Base-by-base conservation (phyloP, 2,329 filamentous ascomycete species). In the Trichophyton mentagrophytes region DNA sequence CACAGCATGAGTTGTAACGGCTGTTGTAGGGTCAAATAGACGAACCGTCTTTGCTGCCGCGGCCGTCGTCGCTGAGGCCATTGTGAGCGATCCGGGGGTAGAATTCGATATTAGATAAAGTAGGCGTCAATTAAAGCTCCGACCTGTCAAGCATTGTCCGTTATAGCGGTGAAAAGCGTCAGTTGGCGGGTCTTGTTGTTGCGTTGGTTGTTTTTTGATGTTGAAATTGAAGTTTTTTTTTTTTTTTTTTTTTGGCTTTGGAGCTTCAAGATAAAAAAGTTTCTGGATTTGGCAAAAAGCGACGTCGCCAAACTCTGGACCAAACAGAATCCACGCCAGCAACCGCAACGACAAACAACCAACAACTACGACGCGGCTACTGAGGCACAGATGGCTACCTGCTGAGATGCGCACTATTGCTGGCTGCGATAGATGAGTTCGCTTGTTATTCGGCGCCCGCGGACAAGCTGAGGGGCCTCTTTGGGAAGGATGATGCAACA, bases 21-120 rank as follows among this genome's bases (percentile, higher is more conserved):
- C 40, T 9, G 59, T 61, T 1, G 62, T 65, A 17, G 64, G 64
- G 30, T 65, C 63, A n/a, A 66, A 40, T 42, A 63, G 49, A 22
- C 53, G 46, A 25, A 65, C 22, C 2, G 60, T 61, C 55, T 60
- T 61, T n/a, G 46, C 25, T n/a, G 55, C 61, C 47, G 60, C 58
- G 20, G 60, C 61, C 44, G 64, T 59, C 51, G 59, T 58, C 42
- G 44, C 30, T 22, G 20, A 42, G 60, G 60, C 60, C 40, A 55
- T 55, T 49, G 62, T 61, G 30, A 58, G 33, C 33, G 36, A 30
- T 17, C 2, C n/a, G 4, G 33, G 40, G 11, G 22, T 7, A 27
- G 27, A 44, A 30, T 30, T 40, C 20, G n/a, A 42, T 25, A 42
- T 42, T 44, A 33, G 17, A 44, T 30, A 30, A 13, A 20, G 27